Conservation (phyloP, 768 basidiomycete species). For the Suillus weaverae region DNA sequence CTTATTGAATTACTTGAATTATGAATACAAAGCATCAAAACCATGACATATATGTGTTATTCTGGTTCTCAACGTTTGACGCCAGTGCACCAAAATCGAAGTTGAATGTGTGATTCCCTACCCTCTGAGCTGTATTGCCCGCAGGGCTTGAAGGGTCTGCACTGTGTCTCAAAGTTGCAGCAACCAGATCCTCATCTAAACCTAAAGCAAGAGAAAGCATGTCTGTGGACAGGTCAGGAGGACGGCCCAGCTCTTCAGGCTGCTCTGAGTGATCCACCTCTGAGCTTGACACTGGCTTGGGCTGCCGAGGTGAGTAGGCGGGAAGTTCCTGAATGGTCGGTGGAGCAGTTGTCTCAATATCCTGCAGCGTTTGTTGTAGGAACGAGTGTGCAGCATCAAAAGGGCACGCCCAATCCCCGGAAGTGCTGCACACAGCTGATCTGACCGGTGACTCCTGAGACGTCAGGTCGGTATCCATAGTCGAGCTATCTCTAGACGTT, state of each 20-base stretch:
- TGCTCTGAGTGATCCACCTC: slow-evolving; percentile 21
- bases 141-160: slow-evolving; percentile 19
- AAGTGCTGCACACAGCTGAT: slow-evolving; percentile 4
- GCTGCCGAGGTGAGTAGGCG: slow-evolving; percentile 21
- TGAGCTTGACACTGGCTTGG: slow-evolving; percentile 11
- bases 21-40: slow-evolving; percentile 38
- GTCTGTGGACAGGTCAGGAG: slow-evolving; percentile 33
- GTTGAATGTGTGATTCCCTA: slow-evolving; percentile 57
- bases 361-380: slow-evolving; percentile 24
- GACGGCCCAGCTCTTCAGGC: slow-evolving; percentile 14
- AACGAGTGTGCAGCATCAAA: slow-evolving; percentile 27
- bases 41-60: slow-evolving; percentile 64
- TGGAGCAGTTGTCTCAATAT: slow-evolving; percentile 21
- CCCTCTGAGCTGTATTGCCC: slow-evolving; percentile 36
- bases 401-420: slow-evolving; percentile 9
- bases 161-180: slow-evolving; percentile 15
- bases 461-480: slow-evolving; percentile 30
- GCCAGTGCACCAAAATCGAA: slow-evolving; percentile 63
- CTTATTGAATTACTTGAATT: slow-evolving; percentile 1
- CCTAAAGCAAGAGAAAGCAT: slow-evolving; percentile 33
- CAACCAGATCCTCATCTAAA: slow-evolving; percentile 27
- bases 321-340: slow-evolving; percentile 25
- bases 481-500: slow-evolving; percentile 15
- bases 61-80: slow-evolving; percentile 55
- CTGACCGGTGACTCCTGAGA: slow-evolving; percentile 4